These are phyloP conservation scores for Rostrohypoxylon terebratum DNA, from an alignment of 495 filamentous ascomycete genomes.

Conservation along the genomic window DNA sequence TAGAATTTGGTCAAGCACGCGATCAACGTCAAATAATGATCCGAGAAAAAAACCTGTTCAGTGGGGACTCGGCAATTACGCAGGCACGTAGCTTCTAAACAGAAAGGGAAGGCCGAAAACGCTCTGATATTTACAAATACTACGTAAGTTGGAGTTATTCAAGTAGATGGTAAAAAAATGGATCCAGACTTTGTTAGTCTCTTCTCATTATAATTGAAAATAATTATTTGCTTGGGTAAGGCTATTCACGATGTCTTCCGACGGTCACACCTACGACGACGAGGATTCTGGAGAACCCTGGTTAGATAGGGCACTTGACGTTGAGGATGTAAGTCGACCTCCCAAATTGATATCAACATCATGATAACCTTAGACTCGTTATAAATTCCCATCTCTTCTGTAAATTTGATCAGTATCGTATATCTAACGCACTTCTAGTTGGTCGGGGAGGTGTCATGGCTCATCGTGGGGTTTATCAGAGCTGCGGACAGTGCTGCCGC, in stretches of 20 bases:
- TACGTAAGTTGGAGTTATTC: background rate
- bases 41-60: constrained; percentile 19
- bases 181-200: background rate
- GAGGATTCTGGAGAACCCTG: constrained; percentile 17
- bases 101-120: constrained; percentile 22
- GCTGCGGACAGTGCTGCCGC: constrained; percentile 74
- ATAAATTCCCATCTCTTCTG: background rate
- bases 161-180: background rate
- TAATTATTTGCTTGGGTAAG: constrained; percentile 2
- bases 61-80: constrained; percentile 42
- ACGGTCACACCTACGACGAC: constrained; percentile 17
- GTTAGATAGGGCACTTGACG: constrained; percentile 63
- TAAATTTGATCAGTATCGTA: background rate
- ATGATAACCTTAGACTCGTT: background rate
- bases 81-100: constrained; percentile 1
- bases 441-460: constrained; percentile 75
- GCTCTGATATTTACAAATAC: constrained; percentile 5
- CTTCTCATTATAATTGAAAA: background rate
- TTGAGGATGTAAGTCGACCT: constrained; percentile 63
- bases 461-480: constrained; percentile 82
- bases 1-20: constrained; percentile 34
- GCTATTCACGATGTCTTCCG: constrained; percentile 29
- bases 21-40: constrained; percentile 33
- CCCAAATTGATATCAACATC: background rate
- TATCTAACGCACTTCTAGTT: constrained; percentile 62